phyloP scores from a whole-genome alignment of 75 land plant species.

The Cryptomeria japonica region DNA sequence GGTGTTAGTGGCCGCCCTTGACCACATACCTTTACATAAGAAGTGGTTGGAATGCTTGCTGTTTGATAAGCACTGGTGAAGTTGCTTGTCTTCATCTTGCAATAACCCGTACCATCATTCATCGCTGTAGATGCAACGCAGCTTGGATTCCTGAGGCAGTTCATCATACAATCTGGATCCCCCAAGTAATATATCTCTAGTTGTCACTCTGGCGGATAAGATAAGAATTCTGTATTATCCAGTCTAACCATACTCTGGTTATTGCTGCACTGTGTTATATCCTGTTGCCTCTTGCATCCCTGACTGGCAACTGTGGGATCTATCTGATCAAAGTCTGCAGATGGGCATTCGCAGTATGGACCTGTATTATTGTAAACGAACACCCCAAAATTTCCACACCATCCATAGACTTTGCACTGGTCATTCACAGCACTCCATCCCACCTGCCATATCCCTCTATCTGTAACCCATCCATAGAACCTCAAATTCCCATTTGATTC shows the following conservation, averaged over 20 bases:
- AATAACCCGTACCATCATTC: slow-evolving; percentile 58
- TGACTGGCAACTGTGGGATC: slow-evolving; percentile 30
- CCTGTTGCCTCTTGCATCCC: slow-evolving; percentile 49
- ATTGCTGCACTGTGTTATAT: slow-evolving; percentile 27
- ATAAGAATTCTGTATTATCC: slow-evolving; percentile 41
- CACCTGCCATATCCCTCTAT: slow-evolving; percentile 12
- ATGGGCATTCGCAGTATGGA: slow-evolving; percentile 49
- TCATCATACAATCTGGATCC: background rate
- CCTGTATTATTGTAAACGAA: too few relatives aligned
- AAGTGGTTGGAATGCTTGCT: slow-evolving; percentile 8
- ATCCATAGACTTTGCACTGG: slow-evolving; percentile 69
- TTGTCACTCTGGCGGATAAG: slow-evolving; percentile 33
- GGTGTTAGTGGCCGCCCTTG: too few relatives aligned
- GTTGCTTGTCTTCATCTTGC: slow-evolving; percentile 30
- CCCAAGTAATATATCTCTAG: slow-evolving; percentile 19
- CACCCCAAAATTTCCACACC: slow-evolving; percentile 45
- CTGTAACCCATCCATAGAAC: background rate
- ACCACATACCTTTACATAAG: too few relatives aligned
- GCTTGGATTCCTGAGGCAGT: background rate
- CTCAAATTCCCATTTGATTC: too few relatives aligned
- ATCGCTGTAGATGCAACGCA: slow-evolving; percentile 59
- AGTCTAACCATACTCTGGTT: slow-evolving; percentile 4
- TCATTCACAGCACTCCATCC: slow-evolving; percentile 66
- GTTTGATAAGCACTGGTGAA: slow-evolving; percentile 57
- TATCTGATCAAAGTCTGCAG: slow-evolving; percentile 31